These are phyloP conservation scores for Pythium utonaiense DNA, from an alignment of 352 stramenopile species.

Conservation along the genomic window DNA sequence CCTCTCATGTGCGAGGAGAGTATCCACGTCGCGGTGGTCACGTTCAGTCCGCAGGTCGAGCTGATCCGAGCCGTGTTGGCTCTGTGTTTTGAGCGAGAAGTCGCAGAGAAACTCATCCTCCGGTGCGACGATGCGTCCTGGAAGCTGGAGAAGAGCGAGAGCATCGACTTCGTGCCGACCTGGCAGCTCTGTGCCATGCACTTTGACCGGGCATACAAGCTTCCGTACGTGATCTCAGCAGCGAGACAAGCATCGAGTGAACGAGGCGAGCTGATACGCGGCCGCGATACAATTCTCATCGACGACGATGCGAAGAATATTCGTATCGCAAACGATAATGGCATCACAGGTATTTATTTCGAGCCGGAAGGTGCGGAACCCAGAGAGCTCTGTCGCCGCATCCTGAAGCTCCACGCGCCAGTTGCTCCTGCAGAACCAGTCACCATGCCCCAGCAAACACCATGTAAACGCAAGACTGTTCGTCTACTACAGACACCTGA, in stretches of 20 bases:
- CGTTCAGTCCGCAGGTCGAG: conserved; percentile 67
- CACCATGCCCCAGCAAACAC: conserved; percentile 10
- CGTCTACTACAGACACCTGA: conserved; percentile 18
- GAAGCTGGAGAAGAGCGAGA: conserved; percentile 44
- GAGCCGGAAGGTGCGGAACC: conserved; percentile 44
- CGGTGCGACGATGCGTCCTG: conserved; percentile 62
- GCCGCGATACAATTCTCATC: conserved; percentile 70
- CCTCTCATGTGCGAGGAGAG: conserved; percentile 37
- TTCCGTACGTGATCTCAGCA: conserved; percentile 72
- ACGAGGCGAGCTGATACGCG: conserved; percentile 35
- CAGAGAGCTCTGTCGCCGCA: conserved; percentile 38
- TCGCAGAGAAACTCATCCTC: conserved; percentile 48
- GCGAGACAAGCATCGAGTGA: conserved; percentile 37
- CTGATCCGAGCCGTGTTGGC: conserved; percentile 62
- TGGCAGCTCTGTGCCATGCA: conserved; percentile 54
- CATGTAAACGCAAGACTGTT: conserved; percentile 23
- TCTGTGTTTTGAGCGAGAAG: conserved; percentile 38
- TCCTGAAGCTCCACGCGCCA: conserved; percentile 31
- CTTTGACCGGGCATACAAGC: conserved; percentile 65
- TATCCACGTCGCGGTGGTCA: conserved; percentile 72
- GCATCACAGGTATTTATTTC: conserved; percentile 70
- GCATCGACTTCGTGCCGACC: conserved; percentile 42
- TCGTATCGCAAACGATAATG: conserved; percentile 66
- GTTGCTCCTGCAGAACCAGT: not conserved
- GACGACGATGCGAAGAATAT: conserved; percentile 80